phyloP scores from a whole-genome alignment of 1,284 basidiomycete species.

The Abortiporus biennis region DNA sequence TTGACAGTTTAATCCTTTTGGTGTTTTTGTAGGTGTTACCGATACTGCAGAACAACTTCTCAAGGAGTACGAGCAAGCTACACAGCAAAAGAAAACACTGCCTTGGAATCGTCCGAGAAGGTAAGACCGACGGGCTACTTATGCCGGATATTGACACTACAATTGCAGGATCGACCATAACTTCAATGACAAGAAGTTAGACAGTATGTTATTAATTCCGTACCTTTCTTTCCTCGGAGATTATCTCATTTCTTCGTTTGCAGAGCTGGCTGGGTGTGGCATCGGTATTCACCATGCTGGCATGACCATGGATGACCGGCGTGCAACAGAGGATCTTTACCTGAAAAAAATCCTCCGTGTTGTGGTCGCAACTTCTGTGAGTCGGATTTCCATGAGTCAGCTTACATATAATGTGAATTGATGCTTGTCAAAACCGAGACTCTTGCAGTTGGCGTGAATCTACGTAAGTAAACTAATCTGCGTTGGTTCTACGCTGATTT shows the following conservation, averaged over 20 bases:
- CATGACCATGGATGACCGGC: constrained; percentile 66
- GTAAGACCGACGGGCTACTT: constrained; percentile 25
- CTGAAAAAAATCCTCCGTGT: constrained; percentile 59
- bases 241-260: background rate
- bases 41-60: constrained; percentile 69
- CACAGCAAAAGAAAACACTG: constrained; percentile 40
- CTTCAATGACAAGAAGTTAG: constrained; percentile 60
- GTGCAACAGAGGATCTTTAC: constrained; percentile 66
- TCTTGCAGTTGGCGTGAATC: constrained; percentile 83
- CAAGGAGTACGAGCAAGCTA: constrained; percentile 62
- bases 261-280: constrained; percentile 58
- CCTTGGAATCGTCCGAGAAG: constrained; percentile 59
- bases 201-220: constrained; percentile 34
- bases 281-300: constrained; percentile 89
- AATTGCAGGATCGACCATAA: constrained; percentile 38
- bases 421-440: constrained; percentile 42
- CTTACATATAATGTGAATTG: constrained; percentile 4
- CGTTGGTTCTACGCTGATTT: background rate
- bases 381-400: constrained; percentile 17
- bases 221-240: background rate
- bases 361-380: constrained; percentile 68
- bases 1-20: constrained; percentile 1
- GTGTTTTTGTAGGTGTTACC: constrained; percentile 48
- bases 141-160: background rate
- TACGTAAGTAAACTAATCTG: constrained; percentile 46